phyloP scores from a whole-genome alignment of 345 rosid species.

The Gynandropsis gynandra region DNA sequence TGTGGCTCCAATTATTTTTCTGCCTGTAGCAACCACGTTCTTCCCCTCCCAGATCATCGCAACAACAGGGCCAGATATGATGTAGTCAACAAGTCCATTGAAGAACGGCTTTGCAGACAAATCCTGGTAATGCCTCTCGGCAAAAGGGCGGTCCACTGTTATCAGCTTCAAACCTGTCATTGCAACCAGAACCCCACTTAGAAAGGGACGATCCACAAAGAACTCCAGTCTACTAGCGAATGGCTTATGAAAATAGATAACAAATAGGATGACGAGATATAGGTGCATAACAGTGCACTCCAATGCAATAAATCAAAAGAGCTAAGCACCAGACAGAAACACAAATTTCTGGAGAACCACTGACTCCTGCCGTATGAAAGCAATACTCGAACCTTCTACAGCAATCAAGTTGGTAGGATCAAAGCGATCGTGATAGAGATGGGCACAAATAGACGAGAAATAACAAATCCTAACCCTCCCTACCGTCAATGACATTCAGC shows the following conservation, averaged over 20 bases:
- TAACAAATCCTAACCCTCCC: neutral
- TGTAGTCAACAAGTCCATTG: slow-evolving; percentile 81
- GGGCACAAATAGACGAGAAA: neutral
- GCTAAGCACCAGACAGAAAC: no score
- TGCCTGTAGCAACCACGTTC: slow-evolving; percentile 70
- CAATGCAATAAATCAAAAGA: neutral
- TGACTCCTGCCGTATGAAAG: neutral
- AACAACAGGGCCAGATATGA: slow-evolving; percentile 86
- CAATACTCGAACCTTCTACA: no score
- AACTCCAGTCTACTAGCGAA: neutral
- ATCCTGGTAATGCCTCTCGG: slow-evolving; percentile 82
- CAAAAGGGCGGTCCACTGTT: slow-evolving; percentile 65
- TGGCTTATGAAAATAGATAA: neutral
- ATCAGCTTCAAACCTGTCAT: slow-evolving; percentile 63
- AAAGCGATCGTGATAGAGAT: neutral
- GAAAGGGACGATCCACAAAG: neutral
- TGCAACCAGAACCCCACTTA: neutral
- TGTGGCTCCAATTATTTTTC: slow-evolving; percentile 95
- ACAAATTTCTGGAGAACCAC: no score
- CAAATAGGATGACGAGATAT: no score
- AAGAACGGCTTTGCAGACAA: slow-evolving; percentile 85
- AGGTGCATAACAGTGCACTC: neutral
- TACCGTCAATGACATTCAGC: neutral
- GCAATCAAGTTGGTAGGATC: neutral
- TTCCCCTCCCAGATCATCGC: slow-evolving; percentile 99